Conservation (phyloP, 257 asterid species). For the Solanum neorickii region DNA sequence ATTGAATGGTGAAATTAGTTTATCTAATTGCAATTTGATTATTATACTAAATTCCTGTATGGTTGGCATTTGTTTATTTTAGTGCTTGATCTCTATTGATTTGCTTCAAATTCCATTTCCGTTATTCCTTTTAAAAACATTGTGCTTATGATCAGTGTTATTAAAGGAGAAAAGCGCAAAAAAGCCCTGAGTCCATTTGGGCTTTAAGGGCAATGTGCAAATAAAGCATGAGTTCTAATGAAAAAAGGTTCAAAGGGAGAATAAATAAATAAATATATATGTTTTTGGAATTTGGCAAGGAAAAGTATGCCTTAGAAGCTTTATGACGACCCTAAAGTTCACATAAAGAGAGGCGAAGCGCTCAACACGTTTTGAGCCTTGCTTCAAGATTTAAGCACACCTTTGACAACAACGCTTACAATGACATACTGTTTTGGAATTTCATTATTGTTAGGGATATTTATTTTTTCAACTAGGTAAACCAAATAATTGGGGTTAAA, state of each 20-base stretch:
- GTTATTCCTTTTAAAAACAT: neutral
- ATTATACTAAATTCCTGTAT: neutral
- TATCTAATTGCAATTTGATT: neutral
- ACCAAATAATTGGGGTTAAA: neutral
- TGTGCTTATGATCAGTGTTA: neutral
- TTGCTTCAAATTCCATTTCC: neutral
- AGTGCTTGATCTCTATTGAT: neutral
- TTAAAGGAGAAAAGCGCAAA: neutral
- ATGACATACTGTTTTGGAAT: neutral
- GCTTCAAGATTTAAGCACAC: neutral
- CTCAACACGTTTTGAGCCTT: neutral
- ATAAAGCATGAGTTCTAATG: neutral
- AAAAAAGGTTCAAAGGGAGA: neutral
- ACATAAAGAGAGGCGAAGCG: neutral
- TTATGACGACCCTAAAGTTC: neutral
- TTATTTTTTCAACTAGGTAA: neutral
- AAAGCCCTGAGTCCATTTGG: neutral
- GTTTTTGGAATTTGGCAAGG: neutral
- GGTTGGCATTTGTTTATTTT: neutral
- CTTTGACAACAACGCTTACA: neutral
- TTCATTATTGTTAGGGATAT: neutral
- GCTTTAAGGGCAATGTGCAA: neutral
- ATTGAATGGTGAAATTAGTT: neutral
- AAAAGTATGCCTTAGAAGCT: neutral
- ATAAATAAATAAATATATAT: no score